Conservation (phyloP, 1,284 basidiomycete genomes). For the Cystodermella granulosa region DNA sequence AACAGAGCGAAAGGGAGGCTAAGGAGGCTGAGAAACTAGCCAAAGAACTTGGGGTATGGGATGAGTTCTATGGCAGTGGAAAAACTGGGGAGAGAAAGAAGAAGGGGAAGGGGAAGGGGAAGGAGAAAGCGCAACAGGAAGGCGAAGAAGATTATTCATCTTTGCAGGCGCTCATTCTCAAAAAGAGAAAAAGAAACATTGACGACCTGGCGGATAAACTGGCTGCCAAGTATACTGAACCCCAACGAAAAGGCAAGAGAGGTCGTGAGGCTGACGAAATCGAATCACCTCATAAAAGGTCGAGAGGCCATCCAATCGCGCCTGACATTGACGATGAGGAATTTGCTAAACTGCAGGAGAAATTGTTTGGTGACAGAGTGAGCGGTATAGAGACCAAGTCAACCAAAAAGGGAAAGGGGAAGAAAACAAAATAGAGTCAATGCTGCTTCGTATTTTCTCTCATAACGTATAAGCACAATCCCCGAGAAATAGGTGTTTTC, state of each 20-base stretch:
- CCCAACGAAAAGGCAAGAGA: constrained; percentile 44
- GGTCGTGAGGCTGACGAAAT: constrained; percentile 40
- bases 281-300: constrained; percentile 50
- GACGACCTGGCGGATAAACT: constrained; percentile 71
- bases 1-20: constrained; percentile 74
- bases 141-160: constrained; percentile 52
- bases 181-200: constrained; percentile 64
- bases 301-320: constrained; percentile 35
- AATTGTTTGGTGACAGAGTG: constrained; percentile 48
- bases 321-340: constrained; percentile 67
- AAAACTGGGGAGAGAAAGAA: constrained; percentile 61
- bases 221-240: constrained; percentile 75
- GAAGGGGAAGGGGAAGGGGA: constrained; percentile 58
- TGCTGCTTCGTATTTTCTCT: constrained; percentile 1
- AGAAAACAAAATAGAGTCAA: constrained; percentile 19
- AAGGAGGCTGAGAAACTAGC: constrained; percentile 81
- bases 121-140: constrained; percentile 53
- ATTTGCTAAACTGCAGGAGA: constrained; percentile 60
- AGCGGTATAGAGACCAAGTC: constrained; percentile 28
- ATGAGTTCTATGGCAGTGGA: constrained; percentile 87
- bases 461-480: no score
- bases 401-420: constrained; percentile 32
- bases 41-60: constrained; percentile 88
- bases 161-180: constrained; percentile 78
- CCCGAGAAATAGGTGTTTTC: neutral